Evolutionary conservation across 768 basidiomycete genomes (phyloP).

Genomic region (Termitomyces sp.): DNA sequence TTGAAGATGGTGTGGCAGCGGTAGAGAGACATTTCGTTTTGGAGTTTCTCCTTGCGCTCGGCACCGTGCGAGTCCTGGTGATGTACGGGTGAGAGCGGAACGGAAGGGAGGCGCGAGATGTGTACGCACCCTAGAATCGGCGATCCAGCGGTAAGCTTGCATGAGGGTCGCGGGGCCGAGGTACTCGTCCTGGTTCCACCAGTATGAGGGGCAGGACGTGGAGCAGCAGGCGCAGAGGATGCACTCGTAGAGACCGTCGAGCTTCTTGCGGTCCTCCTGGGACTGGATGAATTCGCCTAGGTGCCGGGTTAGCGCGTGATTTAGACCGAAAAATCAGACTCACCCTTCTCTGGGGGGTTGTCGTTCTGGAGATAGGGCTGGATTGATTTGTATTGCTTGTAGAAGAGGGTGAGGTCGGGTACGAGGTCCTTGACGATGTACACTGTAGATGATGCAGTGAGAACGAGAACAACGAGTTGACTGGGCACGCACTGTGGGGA

Average conservation of each 20-base stretch:
- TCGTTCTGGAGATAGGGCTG: conserved; percentile 95
- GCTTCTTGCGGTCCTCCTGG: conserved; percentile 86
- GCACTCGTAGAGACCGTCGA: conserved; percentile 97
- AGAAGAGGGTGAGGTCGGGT: conserved; percentile 85
- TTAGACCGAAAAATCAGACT: not conserved
- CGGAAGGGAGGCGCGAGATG: not conserved
- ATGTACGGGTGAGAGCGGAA: not conserved
- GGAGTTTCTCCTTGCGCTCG: conserved; percentile 84
- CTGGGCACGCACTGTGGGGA: conserved; percentile 76
- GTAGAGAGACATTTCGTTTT: conserved; percentile 95
- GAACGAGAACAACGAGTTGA: not conserved
- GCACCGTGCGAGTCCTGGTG: conserved; percentile 67
- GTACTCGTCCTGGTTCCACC: conserved; percentile 99
- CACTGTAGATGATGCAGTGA: conserved; percentile 44
- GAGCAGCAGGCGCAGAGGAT: conserved; percentile 98
- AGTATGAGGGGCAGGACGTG: conserved; percentile 95
- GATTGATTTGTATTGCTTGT: conserved; percentile 99
- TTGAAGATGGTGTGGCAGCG: conserved; percentile 99
- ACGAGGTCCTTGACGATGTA: conserved; percentile 99
- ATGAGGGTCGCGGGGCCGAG: conserved; percentile 95
- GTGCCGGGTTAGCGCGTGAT: not conserved
- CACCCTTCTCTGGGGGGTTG: conserved; percentile 71
- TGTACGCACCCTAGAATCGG: conserved; percentile 81
- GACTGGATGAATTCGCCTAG: conserved; percentile 83
- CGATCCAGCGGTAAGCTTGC: conserved; percentile 98